phyloP scores from a whole-genome alignment of 306 rosid species.

The Quercus dentata region DNA sequence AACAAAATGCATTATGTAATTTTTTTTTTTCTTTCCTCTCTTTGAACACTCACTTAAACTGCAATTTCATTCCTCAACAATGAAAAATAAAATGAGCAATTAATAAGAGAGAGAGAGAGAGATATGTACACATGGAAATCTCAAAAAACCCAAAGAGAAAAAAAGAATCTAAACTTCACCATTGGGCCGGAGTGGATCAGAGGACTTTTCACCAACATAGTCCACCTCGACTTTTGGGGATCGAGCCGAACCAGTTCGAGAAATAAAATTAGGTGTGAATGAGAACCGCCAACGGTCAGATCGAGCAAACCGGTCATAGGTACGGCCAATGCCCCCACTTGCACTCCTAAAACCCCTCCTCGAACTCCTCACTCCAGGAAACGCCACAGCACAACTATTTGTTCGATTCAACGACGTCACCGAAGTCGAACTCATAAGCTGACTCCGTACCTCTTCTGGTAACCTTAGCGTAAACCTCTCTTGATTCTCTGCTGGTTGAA shows the following conservation, averaged over 20 bases:
- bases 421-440: slow-evolving; percentile 41
- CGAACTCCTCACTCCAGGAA: slow-evolving; percentile 51
- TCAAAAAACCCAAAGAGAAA: not conserved
- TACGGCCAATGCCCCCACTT: slow-evolving; percentile 33
- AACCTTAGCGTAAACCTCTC: slow-evolving; percentile 73
- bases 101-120: not conserved
- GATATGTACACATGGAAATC: not conserved
- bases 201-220: slow-evolving; percentile 45
- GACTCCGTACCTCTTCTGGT: slow-evolving; percentile 67
- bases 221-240: slow-evolving; percentile 6
- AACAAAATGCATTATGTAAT: no score
- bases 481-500: slow-evolving; percentile 35
- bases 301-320: slow-evolving; percentile 22
- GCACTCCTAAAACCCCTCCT: slow-evolving; percentile 50
- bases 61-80: no score
- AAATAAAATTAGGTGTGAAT: slow-evolving; percentile 33
- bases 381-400: slow-evolving; percentile 28
- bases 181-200: slow-evolving; percentile 31
- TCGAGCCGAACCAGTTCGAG: slow-evolving; percentile 26
- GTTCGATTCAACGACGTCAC: slow-evolving; percentile 21
- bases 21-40: no score
- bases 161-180: slow-evolving; percentile 1
- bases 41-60: no score
- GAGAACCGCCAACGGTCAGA: slow-evolving; percentile 37
- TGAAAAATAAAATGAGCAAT: not conserved